phyloP scores from a whole-genome alignment of 2,329 filamentous ascomycete genomes.

The Pleurostoma richardsiae region DNA sequence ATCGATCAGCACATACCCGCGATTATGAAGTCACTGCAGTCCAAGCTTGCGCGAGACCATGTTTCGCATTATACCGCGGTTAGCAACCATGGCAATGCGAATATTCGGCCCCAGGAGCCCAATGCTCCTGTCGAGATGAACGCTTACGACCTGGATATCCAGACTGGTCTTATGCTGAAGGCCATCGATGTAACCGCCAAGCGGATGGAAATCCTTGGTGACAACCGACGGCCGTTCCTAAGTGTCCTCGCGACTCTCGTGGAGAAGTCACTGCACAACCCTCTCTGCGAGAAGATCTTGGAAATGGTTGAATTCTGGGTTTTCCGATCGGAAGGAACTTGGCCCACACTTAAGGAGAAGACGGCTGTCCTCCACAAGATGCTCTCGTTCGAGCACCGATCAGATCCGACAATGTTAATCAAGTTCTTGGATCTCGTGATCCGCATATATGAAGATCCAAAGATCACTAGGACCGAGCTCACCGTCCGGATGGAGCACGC shows the following conservation, averaged over 20 bases:
- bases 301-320: conserved; percentile 95
- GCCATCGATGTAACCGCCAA: conserved; percentile 88
- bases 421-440: conserved; percentile 96
- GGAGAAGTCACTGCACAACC: conserved; percentile 85
- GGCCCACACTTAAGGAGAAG: conserved; percentile 97
- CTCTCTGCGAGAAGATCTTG: conserved; percentile 86
- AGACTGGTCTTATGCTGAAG: conserved; percentile 87
- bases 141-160: conserved; percentile 78
- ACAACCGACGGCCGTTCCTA: conserved; percentile 87
- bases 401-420: conserved; percentile 78
- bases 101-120: conserved; percentile 46
- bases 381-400: conserved; percentile 85
- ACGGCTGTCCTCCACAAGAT: conserved; percentile 99
- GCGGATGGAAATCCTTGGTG: conserved; percentile 87
- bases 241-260: conserved; percentile 93
- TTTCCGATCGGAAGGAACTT: conserved; percentile 89
- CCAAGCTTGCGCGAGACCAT: conserved; percentile 89
- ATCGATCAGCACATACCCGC: conserved; percentile 85
- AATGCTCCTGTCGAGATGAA: conserved; percentile 57
- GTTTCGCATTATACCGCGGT: conserved; percentile 66
- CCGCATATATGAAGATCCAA: conserved; percentile 95
- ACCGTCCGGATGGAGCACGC: conserved; percentile 97
- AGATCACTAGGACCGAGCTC: conserved; percentile 89
- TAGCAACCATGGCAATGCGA: conserved; percentile 41
- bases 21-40: conserved; percentile 89